Conservation (phyloP, 768 basidiomycete species). For the Pleurotus djamor region DNA sequence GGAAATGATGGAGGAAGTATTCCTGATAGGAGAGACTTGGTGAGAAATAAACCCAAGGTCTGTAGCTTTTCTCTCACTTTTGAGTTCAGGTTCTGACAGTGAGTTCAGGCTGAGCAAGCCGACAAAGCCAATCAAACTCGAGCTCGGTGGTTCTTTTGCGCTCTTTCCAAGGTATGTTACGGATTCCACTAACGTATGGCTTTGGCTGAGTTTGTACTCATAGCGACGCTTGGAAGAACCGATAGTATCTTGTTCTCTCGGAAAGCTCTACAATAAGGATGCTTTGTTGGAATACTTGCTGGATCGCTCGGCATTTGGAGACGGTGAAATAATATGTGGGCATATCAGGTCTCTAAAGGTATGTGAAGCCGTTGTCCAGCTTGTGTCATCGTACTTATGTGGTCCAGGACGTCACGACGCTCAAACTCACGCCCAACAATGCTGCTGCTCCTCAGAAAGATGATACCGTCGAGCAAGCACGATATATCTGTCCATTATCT, state of each 20-base stretch:
- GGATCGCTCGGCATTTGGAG: slow-evolving; percentile 81
- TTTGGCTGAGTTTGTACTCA: background rate
- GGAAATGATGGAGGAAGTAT: slow-evolving; percentile 91
- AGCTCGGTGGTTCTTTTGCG: slow-evolving; percentile 91
- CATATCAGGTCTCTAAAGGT: slow-evolving; percentile 92
- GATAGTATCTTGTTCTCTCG: slow-evolving; percentile 87
- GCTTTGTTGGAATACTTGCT: slow-evolving; percentile 88
- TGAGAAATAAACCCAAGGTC: slow-evolving; percentile 71
- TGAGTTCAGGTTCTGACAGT: background rate
- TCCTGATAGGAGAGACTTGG: slow-evolving; percentile 79
- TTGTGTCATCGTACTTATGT: background rate
- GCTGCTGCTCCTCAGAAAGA: slow-evolving; percentile 37
- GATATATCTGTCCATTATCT: slow-evolving; percentile 89
- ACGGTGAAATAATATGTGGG: slow-evolving; percentile 90
- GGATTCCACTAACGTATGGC: background rate
- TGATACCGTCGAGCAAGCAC: slow-evolving; percentile 43
- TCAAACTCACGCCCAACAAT: slow-evolving; percentile 73
- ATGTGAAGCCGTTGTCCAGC: slow-evolving; percentile 19
- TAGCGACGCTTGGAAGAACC: slow-evolving; percentile 87
- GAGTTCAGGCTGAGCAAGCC: slow-evolving; percentile 69
- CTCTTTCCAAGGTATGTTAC: slow-evolving; percentile 81
- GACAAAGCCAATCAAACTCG: slow-evolving; percentile 89
- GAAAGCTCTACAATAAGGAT: slow-evolving; percentile 97
- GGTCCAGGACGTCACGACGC: slow-evolving; percentile 77
- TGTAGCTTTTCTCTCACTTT: slow-evolving; percentile 2